Percentiles rank a stretch among this genome's conserved stretches.
These are phyloP conservation scores for Jacaranda copaia DNA, from an alignment of 257 asterid species.

Conservation along the genomic window DNA sequence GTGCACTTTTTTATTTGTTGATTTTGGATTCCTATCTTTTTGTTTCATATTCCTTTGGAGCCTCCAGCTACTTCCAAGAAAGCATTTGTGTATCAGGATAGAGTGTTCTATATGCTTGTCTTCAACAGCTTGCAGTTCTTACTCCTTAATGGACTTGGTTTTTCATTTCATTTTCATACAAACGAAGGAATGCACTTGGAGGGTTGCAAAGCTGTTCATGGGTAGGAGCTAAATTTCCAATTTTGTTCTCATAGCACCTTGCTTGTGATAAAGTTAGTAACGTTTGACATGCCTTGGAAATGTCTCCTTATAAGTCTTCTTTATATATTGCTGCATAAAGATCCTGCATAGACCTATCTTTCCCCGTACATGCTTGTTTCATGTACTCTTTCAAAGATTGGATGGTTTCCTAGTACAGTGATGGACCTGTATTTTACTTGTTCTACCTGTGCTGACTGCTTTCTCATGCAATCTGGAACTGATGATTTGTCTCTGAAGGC, in stretches of 20 bases:
- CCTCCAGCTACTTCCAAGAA: constrained; percentile 7
- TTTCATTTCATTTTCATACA: neutral
- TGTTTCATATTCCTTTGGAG: neutral
- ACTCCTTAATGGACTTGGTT: neutral
- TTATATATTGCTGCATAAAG: neutral
- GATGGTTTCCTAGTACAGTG: neutral
- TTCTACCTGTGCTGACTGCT: neutral
- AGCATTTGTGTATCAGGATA: neutral
- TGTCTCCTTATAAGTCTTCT: constrained; percentile 4
- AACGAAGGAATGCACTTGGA: neutral
- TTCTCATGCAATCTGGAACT: constrained; percentile 35
- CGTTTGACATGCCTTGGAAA: neutral
- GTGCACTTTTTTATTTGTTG: neutral
- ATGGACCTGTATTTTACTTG: neutral
- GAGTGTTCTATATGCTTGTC: neutral
- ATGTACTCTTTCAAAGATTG: constrained; percentile 2
- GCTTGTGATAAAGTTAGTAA: neutral
- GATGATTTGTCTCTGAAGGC: constrained; percentile 57
- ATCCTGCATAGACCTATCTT: neutral
- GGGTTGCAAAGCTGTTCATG: neutral
- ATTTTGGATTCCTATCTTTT: neutral
- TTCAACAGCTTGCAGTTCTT: neutral
- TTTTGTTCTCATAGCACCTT: constrained; percentile 13
- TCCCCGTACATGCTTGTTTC: neutral
- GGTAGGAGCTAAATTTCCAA: neutral